phyloP scores from a whole-genome alignment of 192 early-diverging fungal genomes.

The Hyaloraphidium curvatum region DNA sequence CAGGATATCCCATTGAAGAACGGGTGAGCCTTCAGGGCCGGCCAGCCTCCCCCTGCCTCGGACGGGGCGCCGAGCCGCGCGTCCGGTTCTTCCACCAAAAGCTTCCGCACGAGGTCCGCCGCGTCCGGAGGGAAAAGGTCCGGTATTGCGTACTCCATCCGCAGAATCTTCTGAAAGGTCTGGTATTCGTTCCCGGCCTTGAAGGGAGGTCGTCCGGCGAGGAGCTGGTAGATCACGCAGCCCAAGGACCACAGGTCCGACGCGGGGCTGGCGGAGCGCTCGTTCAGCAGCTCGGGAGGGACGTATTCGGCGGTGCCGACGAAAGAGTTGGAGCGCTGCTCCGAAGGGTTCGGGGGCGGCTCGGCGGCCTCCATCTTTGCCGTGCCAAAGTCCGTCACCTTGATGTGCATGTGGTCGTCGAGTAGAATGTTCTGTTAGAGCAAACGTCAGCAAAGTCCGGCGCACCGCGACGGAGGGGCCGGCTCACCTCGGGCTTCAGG shows the following conservation, averaged over 20 bases:
- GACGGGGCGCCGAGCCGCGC: constrained; percentile 21
- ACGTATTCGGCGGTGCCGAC: constrained; percentile 99
- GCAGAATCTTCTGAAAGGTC: constrained; percentile 88
- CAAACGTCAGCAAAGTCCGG: neutral
- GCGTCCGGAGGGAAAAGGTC: constrained; percentile 43
- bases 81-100: constrained; percentile 49
- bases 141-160: constrained; percentile 73
- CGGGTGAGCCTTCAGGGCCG: constrained; percentile 46
- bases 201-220: constrained; percentile 80
- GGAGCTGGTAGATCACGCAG: constrained; percentile 82
- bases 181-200: constrained; percentile 88
- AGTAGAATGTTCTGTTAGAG: constrained; percentile 60
- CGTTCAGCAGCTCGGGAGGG: constrained; percentile 82
- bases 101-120: constrained; percentile 51
- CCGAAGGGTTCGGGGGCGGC: neutral
- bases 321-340: constrained; percentile 61
- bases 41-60: constrained; percentile 3
- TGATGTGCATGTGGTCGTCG: constrained; percentile 75
- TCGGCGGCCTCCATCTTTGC: constrained; percentile 38
- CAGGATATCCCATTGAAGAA: constrained; percentile 73
- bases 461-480: neutral
- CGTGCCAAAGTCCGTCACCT: constrained; percentile 91
- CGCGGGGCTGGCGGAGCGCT: constrained; percentile 39
- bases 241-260: constrained; percentile 66
- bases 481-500: constrained; percentile 67